Base-by-base conservation (phyloP, 31 red algal genomes). In the Odonthalia washingtoniensis region DNA sequence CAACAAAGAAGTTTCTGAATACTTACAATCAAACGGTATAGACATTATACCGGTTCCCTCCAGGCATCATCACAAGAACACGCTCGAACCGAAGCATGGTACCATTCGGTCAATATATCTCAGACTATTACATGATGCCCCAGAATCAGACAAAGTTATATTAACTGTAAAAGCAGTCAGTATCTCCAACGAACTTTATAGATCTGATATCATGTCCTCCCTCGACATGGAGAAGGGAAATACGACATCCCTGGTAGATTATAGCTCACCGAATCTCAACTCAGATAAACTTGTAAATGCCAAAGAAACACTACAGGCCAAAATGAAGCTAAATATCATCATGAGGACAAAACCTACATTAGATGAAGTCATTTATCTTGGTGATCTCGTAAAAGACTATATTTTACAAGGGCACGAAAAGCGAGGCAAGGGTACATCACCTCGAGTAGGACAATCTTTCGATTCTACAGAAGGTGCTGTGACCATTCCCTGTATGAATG, bases 141-240 rank as follows among this genome's bases (percentile, higher is more conserved):
- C 66, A 32, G 12, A 28, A 37, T 27, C 66, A 70, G 12, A 12
- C 31, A 37, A 28, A 21, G 66, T 12, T 9, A 12, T 70, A 70
- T 12, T 37, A 28, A 37, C 28, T 70, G 6, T 12, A 32, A 28
- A 70, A 27, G 66, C 28, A 28, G 31, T 70, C 31, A 12, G 28
- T 28, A 32, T 32, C 66, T 34, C 28, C 9, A 70, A 70, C 31
- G 28, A 70, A 34, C 66, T 70, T 12, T 70, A 70, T 70, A 27
- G 66, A 12, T 70, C 66, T 6, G n/a, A 70, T 37, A 70, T 70
- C n/a, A 28, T 70, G 66, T 70, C 66, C 31, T 28, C 66, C 28
- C 31, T 27, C 66, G 66, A 70, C 6, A 32, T 27, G 28, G 31
- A 12, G 14, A 12, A 70, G 14, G 66, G 66, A 6, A 21, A 21